These are phyloP conservation scores for Colletotrichum spaethianum DNA, from an alignment of 2,329 filamentous ascomycete genomes.

Conservation along the genomic window DNA sequence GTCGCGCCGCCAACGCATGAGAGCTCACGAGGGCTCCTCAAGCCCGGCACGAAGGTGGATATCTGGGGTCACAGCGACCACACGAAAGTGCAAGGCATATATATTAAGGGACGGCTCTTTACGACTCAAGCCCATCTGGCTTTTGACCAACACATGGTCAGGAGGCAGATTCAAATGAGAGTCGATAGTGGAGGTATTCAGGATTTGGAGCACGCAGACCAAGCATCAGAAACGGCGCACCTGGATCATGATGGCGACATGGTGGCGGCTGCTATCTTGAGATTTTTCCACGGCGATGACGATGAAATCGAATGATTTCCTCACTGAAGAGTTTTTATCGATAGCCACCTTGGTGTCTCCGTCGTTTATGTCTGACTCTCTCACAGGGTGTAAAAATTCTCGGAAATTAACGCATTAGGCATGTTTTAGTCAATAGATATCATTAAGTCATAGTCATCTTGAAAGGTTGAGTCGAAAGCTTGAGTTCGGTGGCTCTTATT, in stretches of 20 bases:
- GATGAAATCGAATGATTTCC: conserved; percentile 51
- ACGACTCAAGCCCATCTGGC: conserved; percentile 86
- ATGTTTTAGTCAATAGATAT: no score
- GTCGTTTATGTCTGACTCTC: no score
- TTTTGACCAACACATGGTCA: conserved; percentile 79
- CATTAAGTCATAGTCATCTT: no score
- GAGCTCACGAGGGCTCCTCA: conserved; percentile 58
- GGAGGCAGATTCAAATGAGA: conserved; percentile 72
- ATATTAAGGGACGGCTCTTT: conserved; percentile 74
- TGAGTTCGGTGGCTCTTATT: no score
- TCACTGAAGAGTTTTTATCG: not conserved
- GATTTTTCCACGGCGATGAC: conserved; percentile 66
- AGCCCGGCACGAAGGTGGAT: conserved; percentile 58
- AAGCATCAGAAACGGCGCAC: conserved; percentile 73
- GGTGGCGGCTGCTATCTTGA: conserved; percentile 77
- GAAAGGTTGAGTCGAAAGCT: no score
- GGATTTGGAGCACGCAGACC: conserved; percentile 71
- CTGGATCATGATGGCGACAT: conserved; percentile 79
- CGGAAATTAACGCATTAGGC: no score
- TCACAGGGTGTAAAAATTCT: no score
- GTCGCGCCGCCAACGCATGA: conserved; percentile 69
- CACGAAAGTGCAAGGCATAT: conserved; percentile 83
- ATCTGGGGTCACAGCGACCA: conserved; percentile 75
- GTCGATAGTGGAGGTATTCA: conserved; percentile 74
- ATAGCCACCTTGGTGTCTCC: no score